Evolutionary conservation across 768 basidiomycete species (phyloP).

Genomic region (Gloeopeniophorella convolvens): DNA sequence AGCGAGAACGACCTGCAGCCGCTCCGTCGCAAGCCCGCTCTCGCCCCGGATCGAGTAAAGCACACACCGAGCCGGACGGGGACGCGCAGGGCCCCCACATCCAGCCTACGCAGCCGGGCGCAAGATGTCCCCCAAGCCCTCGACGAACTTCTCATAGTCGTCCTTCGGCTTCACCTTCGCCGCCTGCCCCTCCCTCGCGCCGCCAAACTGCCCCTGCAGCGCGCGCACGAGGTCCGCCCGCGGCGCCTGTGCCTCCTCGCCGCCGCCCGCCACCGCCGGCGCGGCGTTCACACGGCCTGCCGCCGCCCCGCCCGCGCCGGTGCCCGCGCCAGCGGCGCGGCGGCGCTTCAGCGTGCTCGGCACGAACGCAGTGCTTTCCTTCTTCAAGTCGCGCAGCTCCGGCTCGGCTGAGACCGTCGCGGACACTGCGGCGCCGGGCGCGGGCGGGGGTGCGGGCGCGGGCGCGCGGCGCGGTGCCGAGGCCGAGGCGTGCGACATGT

Average conservation of each 20-base stretch:
- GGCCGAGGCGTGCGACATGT: constrained; percentile 6
- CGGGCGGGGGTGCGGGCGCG: constrained; percentile 29
- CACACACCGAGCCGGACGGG: no score
- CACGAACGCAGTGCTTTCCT: constrained; percentile 90
- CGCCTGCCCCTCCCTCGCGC: constrained; percentile 16
- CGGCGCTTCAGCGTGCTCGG: constrained; percentile 79
- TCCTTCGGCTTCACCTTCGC: constrained; percentile 38
- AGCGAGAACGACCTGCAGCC: no score
- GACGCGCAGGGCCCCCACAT: background rate
- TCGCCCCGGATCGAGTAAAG: no score
- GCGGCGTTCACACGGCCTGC: constrained; percentile 19
- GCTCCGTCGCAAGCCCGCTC: no score
- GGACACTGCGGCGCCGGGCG: constrained; percentile 35
- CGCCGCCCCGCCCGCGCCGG: constrained; percentile 27
- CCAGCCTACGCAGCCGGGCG: constrained; percentile 15
- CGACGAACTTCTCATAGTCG: constrained; percentile 72
- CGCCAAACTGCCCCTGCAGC: constrained; percentile 54
- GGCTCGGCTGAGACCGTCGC: constrained; percentile 83
- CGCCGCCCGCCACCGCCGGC: constrained; percentile 30
- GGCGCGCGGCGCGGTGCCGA: constrained; percentile 10
- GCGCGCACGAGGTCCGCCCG: constrained; percentile 64
- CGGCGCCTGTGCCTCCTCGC: constrained; percentile 28
- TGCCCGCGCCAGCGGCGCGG: constrained; percentile 35
- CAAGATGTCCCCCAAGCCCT: constrained; percentile 68
- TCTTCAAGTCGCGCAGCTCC: constrained; percentile 86